Evolutionary conservation across 805 yeast genomes (phyloP).

Genomic region (Kuraishia cidri): DNA sequence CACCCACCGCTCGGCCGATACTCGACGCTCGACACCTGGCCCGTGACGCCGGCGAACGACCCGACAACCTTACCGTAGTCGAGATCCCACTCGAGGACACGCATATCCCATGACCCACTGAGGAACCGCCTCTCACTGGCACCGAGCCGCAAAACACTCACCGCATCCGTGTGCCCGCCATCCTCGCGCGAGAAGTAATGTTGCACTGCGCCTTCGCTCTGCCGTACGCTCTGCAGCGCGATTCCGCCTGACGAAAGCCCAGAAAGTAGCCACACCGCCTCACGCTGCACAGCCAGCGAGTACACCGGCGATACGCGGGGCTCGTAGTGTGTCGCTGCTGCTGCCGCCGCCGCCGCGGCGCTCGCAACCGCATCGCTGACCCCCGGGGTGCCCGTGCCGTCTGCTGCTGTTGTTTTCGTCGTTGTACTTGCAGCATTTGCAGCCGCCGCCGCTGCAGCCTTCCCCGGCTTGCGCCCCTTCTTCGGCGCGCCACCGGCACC

Average conservation of each 20-base stretch:
- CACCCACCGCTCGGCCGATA: conserved; percentile 52
- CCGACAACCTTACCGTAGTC: conserved; percentile 52
- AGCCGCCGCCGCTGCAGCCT: too few species aligned
- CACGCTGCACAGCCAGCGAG: conserved; percentile 75
- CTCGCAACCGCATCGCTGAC: too few species aligned
- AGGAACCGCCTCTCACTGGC: conserved; percentile 52
- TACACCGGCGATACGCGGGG: conserved; percentile 79
- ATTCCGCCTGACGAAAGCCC: conserved; percentile 87
- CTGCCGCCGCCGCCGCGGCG: conserved; percentile 11
- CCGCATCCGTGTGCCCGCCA: conserved; percentile 53
- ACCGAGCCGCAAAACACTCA: conserved; percentile 62
- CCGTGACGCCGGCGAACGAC: conserved; percentile 47
- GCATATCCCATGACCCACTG: conserved; percentile 89
- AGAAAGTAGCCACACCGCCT: conserved; percentile 75
- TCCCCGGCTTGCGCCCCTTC: background rate
- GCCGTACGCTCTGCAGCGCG: conserved; percentile 71
- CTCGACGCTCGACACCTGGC: conserved; percentile 73
- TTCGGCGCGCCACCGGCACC: background rate
- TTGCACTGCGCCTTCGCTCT: conserved; percentile 72
- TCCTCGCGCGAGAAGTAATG: conserved; percentile 48
- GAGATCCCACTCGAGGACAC: conserved; percentile 77
- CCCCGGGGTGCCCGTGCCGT: conserved; percentile 26
- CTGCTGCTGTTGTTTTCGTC: conserved; percentile 18
- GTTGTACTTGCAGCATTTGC: too few species aligned
- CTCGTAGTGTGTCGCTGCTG: conserved; percentile 34